phyloP scores from a whole-genome alignment of 441 rosid species.

The Erysimum pusillum region DNA sequence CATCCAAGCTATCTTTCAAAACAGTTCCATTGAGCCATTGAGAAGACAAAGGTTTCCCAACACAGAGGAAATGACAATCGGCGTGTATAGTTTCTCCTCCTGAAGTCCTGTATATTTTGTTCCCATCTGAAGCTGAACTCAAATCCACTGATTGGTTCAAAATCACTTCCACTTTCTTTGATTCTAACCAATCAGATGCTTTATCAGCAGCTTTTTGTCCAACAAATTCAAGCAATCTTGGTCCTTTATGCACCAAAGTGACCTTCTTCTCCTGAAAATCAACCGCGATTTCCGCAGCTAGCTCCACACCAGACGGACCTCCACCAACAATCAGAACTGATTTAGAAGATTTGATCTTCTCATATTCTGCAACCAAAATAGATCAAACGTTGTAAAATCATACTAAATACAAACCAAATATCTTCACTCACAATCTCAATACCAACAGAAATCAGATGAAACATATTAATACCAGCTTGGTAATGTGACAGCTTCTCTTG shows the following conservation, averaged over 20 bases:
- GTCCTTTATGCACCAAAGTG: slow-evolving; percentile 57
- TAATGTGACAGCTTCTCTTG: slow-evolving; percentile 63
- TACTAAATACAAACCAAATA: slow-evolving; percentile 32
- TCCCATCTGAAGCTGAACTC: slow-evolving; percentile 54
- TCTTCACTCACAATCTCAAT: slow-evolving; percentile 44
- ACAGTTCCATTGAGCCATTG: slow-evolving; percentile 56
- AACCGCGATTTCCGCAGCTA: slow-evolving; percentile 85
- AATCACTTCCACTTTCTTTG: slow-evolving; percentile 62
- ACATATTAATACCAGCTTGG: slow-evolving; percentile 56
- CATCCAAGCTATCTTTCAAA: slow-evolving; percentile 58
- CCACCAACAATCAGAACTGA: slow-evolving; percentile 91
- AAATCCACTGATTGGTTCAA: slow-evolving; percentile 72
- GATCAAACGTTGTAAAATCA: slow-evolving; percentile 23
- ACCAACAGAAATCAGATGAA: slow-evolving; percentile 1
- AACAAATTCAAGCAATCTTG: slow-evolving; percentile 56
- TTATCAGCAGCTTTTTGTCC: slow-evolving; percentile 55
- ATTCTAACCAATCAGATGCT: slow-evolving; percentile 53
- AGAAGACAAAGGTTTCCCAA: slow-evolving; percentile 52
- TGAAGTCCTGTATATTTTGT: slow-evolving; percentile 59
- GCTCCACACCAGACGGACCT: slow-evolving; percentile 94
- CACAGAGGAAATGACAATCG: slow-evolving; percentile 53
- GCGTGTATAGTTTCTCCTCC: slow-evolving; percentile 65
- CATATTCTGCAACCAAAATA: slow-evolving; percentile 61
- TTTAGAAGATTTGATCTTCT: slow-evolving; percentile 76
- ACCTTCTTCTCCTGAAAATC: slow-evolving; percentile 58